These are phyloP conservation scores for Trichomonas vaginalis DNA, from an alignment of 208 protist species.

Conservation along the genomic window DNA sequence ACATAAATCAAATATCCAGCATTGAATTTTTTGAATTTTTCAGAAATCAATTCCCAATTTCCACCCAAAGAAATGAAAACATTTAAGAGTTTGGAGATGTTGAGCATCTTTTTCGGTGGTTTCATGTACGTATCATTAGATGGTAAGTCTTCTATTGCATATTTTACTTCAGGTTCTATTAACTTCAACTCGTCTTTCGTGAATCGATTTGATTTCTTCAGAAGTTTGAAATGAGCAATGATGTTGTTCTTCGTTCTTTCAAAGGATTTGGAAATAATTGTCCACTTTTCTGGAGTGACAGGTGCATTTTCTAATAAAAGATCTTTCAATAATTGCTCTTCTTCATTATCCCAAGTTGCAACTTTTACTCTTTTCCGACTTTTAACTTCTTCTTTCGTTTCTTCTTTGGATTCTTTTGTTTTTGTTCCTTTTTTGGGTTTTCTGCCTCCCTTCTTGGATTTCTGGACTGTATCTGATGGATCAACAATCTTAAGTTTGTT, in stretches of 20 bases:
- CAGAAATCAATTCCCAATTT: not conserved
- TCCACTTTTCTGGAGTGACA: not conserved
- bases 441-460: not conserved
- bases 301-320: not conserved
- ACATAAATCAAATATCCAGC: not conserved
- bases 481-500: too few species aligned
- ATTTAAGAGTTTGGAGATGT: not conserved
- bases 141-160: not conserved
- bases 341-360: not conserved
- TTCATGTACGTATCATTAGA: not conserved
- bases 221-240: not conserved
- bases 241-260: not conserved
- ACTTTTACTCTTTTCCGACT: not conserved
- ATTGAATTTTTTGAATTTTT: not conserved
- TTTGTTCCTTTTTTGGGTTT: not conserved
- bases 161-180: not conserved
- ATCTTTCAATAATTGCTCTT: not conserved
- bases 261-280: not conserved
- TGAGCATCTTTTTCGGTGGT: not conserved
- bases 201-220: not conserved
- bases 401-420: not conserved
- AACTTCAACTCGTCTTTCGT: not conserved
- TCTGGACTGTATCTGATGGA: too few species aligned
- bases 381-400: not conserved
- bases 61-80: not conserved